A percentile compares a stretch with the other conserved stretches of the same genome.
These are phyloP conservation scores for Rheum nobile DNA, from an alignment of 148 eudicot species.

Conservation along the genomic window DNA sequence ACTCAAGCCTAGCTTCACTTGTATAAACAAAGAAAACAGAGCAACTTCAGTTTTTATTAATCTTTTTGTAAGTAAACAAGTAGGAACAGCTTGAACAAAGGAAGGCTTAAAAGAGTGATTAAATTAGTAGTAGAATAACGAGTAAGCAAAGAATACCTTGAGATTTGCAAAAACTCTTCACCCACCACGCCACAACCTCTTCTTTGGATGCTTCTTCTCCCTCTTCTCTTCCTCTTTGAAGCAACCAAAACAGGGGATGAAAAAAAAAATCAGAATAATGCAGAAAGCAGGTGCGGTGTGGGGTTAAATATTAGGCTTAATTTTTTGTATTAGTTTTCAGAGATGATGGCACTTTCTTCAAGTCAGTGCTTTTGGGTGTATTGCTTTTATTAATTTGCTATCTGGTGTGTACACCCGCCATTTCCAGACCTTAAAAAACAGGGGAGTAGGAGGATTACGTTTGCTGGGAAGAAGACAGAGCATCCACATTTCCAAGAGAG, in stretches of 20 bases:
- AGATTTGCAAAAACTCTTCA: conserved; percentile 29
- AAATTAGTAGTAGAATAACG: conserved; percentile 10
- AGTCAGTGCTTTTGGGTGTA: neutral
- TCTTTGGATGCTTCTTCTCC: neutral
- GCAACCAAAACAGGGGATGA: neutral
- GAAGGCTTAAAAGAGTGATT: neutral
- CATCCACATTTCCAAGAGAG: conserved; percentile 5
- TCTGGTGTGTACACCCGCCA: neutral
- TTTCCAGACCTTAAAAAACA: conserved; percentile 3
- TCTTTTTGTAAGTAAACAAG: neutral
- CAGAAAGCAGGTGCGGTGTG: neutral
- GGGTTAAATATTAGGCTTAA: neutral
- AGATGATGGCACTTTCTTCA: conserved; percentile 4
- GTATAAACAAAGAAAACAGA: conserved; percentile 10
- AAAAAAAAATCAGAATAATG: neutral
- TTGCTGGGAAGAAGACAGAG: neutral
- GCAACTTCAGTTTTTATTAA: neutral
- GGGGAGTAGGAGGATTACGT: neutral
- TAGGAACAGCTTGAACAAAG: neutral
- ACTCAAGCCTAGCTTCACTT: conserved; percentile 28
- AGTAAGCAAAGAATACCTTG: conserved; percentile 51
- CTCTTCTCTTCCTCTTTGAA: conserved; percentile 10
- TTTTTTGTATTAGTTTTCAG: neutral
- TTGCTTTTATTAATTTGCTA: neutral
- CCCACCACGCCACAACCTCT: conserved; percentile 4